phyloP scores from a whole-genome alignment of 352 stramenopile species.

The Phytophthora pluvialis region DNA sequence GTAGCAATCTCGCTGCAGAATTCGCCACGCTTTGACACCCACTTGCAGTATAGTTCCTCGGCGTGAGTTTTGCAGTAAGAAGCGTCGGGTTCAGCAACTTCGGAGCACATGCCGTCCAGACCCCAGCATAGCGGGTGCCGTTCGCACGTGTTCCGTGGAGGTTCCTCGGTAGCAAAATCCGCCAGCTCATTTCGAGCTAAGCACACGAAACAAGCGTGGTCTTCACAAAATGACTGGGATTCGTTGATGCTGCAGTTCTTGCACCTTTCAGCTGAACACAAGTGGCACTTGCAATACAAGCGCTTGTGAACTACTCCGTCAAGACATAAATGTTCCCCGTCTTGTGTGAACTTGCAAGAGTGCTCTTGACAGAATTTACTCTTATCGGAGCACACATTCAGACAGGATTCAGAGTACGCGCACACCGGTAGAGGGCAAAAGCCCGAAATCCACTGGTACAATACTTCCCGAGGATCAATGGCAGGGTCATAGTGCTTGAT shows the following conservation, averaged over 20 bases:
- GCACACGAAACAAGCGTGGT: constrained; percentile 73
- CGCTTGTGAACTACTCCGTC: constrained; percentile 31
- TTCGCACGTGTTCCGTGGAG: constrained; percentile 63
- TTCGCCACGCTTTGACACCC: constrained; percentile 23
- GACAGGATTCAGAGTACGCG: constrained; percentile 39
- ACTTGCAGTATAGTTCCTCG: constrained; percentile 45
- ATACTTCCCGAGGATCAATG: constrained; percentile 61
- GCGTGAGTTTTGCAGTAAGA: constrained; percentile 57
- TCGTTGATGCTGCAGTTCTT: constrained; percentile 40
- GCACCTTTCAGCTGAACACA: constrained; percentile 50
- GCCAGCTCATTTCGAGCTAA: constrained; percentile 26
- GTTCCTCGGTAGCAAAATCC: constrained; percentile 38
- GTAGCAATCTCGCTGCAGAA: constrained; percentile 44
- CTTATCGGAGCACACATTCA: constrained; percentile 30
- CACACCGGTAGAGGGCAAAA: constrained; percentile 58
- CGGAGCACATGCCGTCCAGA: constrained; percentile 41
- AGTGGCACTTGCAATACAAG: constrained; percentile 51
- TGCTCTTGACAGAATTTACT: constrained; percentile 44
- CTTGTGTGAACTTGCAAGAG: constrained; percentile 38
- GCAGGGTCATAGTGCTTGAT: constrained; percentile 66
- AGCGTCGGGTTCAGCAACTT: constrained; percentile 35
- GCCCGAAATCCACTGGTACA: constrained; percentile 64
- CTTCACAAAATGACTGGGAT: constrained; percentile 47
- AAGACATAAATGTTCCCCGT: constrained; percentile 36
- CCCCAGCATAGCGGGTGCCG: constrained; percentile 62